A percentile compares a stretch with the other conserved stretches of the same genome.
phyloP scores from a whole-genome alignment of 2,329 filamentous ascomycete genomes.

The Capronia americana region DNA sequence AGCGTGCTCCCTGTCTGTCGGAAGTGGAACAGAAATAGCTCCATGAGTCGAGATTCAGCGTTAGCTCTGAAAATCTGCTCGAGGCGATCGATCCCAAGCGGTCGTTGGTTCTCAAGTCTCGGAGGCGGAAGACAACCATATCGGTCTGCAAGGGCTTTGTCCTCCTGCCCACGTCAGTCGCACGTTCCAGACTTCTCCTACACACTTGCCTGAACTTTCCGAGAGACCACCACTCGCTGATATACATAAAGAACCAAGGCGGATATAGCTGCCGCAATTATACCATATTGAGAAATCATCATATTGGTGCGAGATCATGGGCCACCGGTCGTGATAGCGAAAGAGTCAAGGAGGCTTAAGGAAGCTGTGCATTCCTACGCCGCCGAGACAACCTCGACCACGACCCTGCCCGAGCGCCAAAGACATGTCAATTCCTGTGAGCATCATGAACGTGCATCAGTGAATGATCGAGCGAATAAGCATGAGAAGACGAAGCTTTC shows the following conservation, averaged over 20 bases:
- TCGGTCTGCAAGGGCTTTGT: not conserved
- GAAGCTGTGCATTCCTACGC: not conserved
- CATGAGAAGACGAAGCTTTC: not conserved
- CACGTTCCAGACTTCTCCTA: too few species aligned
- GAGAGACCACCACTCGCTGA: not conserved
- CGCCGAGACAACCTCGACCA: not conserved
- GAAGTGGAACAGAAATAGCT: constrained; percentile 46
- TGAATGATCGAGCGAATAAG: not conserved
- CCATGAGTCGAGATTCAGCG: constrained; percentile 44
- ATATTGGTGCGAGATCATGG: too few species aligned
- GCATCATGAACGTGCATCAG: not conserved
- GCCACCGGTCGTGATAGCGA: not conserved
- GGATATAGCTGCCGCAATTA: not conserved
- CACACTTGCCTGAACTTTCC: not conserved
- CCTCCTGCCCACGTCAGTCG: not conserved
- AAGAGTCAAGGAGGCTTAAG: not conserved
- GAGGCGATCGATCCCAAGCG: constrained; percentile 42
- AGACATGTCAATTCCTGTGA: not conserved
- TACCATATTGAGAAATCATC: not conserved
- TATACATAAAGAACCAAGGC: not conserved
- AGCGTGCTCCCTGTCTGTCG: constrained; percentile 39
- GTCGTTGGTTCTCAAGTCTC: constrained; percentile 39
- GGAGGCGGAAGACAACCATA: constrained; percentile 34
- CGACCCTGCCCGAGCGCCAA: not conserved
- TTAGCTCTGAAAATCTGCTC: constrained; percentile 46